Evolutionary conservation across 305 asterid species (phyloP), one percentile per base, ranked within the genome.

Genomic region (Fraxinus sp.): DNA sequence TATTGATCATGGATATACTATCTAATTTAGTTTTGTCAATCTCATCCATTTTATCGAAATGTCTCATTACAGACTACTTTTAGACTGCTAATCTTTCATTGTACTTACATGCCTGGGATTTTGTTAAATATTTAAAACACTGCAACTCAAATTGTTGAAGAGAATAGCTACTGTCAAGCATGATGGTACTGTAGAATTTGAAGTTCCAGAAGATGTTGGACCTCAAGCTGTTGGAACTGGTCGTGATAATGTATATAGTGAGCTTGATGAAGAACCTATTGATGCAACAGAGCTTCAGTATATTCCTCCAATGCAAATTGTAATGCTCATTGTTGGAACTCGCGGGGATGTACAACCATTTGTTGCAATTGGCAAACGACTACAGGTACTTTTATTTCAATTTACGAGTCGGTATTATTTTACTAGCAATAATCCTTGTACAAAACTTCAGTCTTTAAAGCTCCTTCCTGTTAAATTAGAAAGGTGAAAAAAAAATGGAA

Each of bases 291-390:
- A 93, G 75, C 88, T 91, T 83, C 91, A 89, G 68, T 82, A 93
- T 83, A 88, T 94, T 86, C 98, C 92, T 49, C 95, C 97, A 32
- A 30, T 94, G 87, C 97, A 92, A 84, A 90, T 94, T 79, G 98
- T 92, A 77, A 91, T 94, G 86, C 98, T 94, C 82, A 94, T 94
- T 82, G 98, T 94, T 84, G 98, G 97, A 84, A 94, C 98, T 78
- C 95, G 98, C 80, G 98, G 98, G 76, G 99, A 95, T 88, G 99
- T 95, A 80, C 99, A 94, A 87, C 99, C 99, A 41, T 95, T 95
- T 91, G 89, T 89, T 86, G 97, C 97, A 82, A 93, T 93, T 86
- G 97, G 95, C 73, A 93, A 92, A 86, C 85, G 86, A 73, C 87
- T 92, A 72, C 97, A 92, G 97, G 97, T 90, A 88, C 73, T 22